phyloP scores from a whole-genome alignment of 192 early-diverging fungal species.

The Kappamyces sp. region DNA sequence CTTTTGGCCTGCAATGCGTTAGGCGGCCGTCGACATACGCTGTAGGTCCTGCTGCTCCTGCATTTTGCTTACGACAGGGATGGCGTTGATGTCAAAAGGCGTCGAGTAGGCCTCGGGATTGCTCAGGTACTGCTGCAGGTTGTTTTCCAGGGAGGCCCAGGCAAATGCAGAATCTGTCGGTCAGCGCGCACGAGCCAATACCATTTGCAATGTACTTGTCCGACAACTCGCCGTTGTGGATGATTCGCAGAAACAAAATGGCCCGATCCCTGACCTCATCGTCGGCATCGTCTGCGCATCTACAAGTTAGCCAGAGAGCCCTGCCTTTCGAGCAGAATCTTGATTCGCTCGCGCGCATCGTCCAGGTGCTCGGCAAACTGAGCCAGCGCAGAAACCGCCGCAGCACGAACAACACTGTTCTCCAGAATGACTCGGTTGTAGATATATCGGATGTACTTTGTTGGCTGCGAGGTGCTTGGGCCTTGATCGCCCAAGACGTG shows the following conservation, averaged over 20 bases:
- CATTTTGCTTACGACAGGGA: constrained; percentile 76
- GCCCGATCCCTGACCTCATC: constrained; percentile 98
- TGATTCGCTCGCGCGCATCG: constrained; percentile 61
- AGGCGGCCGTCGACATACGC: constrained; percentile 29
- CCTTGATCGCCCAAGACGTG: constrained; percentile 92
- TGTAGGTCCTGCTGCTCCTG: constrained; percentile 79
- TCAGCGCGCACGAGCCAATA: constrained; percentile 20
- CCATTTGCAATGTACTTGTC: constrained; percentile 77
- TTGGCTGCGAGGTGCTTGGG: constrained; percentile 82
- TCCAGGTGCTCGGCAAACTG: constrained; percentile 82
- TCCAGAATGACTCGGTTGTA: constrained; percentile 99
- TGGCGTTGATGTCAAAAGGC: constrained; percentile 69
- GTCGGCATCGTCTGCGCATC: constrained; percentile 94
- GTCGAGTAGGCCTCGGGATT: constrained; percentile 50
- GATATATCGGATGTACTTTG: constrained; percentile 97
- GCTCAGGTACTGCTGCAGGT: constrained; percentile 80
- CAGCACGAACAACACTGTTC: constrained; percentile 90
- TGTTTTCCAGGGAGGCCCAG: constrained; percentile 75
- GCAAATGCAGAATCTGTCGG: constrained; percentile 74
- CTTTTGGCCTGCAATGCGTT: constrained; percentile 6
- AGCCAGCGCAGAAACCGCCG: constrained; percentile 91
- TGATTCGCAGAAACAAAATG: constrained; percentile 76
- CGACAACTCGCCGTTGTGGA: constrained; percentile 57
- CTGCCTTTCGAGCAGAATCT: constrained; percentile 70
- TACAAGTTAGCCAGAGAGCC: constrained; percentile 20